Percentiles rank a stretch among this genome's conserved stretches.
Conservation (phyloP, 2,329 filamentous ascomycete species). For the Trichoderma sp. region DNA sequence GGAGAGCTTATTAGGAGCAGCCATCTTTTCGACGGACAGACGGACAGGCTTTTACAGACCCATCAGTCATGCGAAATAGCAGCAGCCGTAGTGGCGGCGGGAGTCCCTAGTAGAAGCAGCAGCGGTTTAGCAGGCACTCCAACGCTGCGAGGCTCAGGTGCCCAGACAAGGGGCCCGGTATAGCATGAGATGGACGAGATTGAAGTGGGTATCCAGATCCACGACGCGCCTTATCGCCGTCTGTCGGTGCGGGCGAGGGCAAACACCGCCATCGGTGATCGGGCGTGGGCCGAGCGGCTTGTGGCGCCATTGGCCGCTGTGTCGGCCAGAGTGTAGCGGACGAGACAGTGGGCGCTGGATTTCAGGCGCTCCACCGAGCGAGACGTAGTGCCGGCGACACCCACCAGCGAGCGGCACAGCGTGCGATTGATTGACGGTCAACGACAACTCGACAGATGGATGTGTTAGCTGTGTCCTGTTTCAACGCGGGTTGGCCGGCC, state of each 20-base stretch:
- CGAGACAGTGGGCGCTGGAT: constrained; percentile 5
- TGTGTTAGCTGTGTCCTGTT: background rate
- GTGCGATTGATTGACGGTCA: background rate
- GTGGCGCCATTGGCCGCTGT: constrained; percentile 18
- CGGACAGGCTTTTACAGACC: constrained; percentile 15
- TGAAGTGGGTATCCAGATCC: constrained; percentile 16
- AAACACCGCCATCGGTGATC: constrained; percentile 27
- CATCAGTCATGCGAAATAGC: constrained; percentile 10
- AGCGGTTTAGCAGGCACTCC: background rate
- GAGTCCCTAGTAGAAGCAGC: background rate
- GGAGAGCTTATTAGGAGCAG: background rate
- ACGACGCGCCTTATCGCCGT: constrained; percentile 29
- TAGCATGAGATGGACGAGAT: constrained; percentile 26
- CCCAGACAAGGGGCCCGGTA: constrained; percentile 16
- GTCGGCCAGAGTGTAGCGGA: constrained; percentile 20
- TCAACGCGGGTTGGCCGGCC: background rate
- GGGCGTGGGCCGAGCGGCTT: constrained; percentile 22
- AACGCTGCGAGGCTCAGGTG: background rate
- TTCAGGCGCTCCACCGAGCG: constrained; percentile 13
- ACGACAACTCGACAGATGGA: background rate
- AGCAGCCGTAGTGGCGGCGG: background rate
- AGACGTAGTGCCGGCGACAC: constrained; percentile 17
- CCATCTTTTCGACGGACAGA: background rate
- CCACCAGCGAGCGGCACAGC: constrained; percentile 10
- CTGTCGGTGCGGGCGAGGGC: constrained; percentile 26